These are phyloP conservation scores for Aspergillus leporis DNA, from an alignment of 495 filamentous ascomycete genomes.

Conservation along the genomic window DNA sequence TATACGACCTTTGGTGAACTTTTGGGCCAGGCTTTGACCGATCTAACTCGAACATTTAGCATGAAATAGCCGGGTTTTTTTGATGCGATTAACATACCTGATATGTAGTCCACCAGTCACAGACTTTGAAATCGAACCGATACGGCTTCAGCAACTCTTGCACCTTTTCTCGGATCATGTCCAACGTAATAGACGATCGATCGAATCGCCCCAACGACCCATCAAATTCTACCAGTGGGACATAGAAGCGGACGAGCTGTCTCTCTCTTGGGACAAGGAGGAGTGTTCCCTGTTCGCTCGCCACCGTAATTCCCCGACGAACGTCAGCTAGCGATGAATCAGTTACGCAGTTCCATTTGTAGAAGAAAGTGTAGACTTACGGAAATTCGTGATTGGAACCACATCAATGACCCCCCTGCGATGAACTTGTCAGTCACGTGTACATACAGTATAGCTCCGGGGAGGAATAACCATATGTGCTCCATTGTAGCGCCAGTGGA, in stretches of 20 bases:
- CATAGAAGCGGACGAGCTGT: slow-evolving; percentile 67
- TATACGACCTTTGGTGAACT: slow-evolving; percentile 67
- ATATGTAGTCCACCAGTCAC: slow-evolving; percentile 60
- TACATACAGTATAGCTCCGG: background rate
- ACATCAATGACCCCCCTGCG: slow-evolving; percentile 59
- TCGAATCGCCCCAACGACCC: slow-evolving; percentile 31
- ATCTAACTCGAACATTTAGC: slow-evolving; percentile 1
- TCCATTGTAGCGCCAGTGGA: slow-evolving; percentile 62
- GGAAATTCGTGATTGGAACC: slow-evolving; percentile 65
- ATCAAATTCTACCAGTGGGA: slow-evolving; percentile 54
- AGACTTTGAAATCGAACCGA: slow-evolving; percentile 58
- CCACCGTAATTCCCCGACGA: slow-evolving; percentile 59
- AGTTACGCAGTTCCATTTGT: background rate
- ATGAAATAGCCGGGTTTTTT: background rate
- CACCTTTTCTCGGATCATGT: slow-evolving; percentile 58
- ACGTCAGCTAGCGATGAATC: slow-evolving; percentile 51
- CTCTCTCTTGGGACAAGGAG: slow-evolving; percentile 71
- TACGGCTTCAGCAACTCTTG: slow-evolving; percentile 63
- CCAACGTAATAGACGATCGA: slow-evolving; percentile 58
- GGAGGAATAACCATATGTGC: slow-evolving; percentile 48
- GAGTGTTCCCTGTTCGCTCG: slow-evolving; percentile 59
- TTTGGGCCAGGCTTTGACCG: slow-evolving; percentile 69
- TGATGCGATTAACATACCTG: slow-evolving; percentile 38
- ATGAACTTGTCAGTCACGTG: slow-evolving; percentile 5
- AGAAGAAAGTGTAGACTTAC: slow-evolving; percentile 27